Base-by-base conservation (phyloP, 2,329 filamentous ascomycete genomes). In the Aureobasidium leucospermi region DNA sequence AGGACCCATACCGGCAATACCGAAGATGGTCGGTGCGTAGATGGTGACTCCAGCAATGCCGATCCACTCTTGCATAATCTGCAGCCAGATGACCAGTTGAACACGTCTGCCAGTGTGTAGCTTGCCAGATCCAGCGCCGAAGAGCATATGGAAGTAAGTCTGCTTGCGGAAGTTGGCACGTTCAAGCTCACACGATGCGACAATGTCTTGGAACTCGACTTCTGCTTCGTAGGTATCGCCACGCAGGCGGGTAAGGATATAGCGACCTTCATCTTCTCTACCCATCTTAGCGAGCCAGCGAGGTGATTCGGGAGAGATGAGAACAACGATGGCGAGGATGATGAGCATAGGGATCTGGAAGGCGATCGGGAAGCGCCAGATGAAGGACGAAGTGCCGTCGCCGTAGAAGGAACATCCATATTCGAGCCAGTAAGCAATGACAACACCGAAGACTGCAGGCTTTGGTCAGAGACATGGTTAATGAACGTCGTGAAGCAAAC, bases 251-350 rank as follows among this genome's bases (percentile, higher is more conserved):
- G 64, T 64, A 0, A 90, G 77, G 49, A 90, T 81, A 62, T 82
- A 87, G 10, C 80, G 80, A 0, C 85, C 86, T 68, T 90, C 87
- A 0, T 88, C 80, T 36, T 85, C 78, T 0, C 85, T 80, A 0
- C 84, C 85, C 6, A 80, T 81, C 63, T 88, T 88, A 62, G 82
- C 79, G 0, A 89, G 78, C 80, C 82, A 87, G 1, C 86, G 77
- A 0, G 85, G 86, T 0, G 84, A 86, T 64, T 90, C 87, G 0
- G 86, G 87, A 69, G 88, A 85, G 72, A 86, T 82, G 79, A 83
- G 85, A 31, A 87, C 79, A 1, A 76, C 68, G 0, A 64, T 67
- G 57, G 87, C 75, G 0, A 88, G 75, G 0, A 81, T 49, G 3
- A 87, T 64, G 0, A 89, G 77, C n/a, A 84, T 83, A 1, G 86